phyloP scores from a whole-genome alignment of 352 stramenopile genomes.

The Phytophthora capsici region DNA sequence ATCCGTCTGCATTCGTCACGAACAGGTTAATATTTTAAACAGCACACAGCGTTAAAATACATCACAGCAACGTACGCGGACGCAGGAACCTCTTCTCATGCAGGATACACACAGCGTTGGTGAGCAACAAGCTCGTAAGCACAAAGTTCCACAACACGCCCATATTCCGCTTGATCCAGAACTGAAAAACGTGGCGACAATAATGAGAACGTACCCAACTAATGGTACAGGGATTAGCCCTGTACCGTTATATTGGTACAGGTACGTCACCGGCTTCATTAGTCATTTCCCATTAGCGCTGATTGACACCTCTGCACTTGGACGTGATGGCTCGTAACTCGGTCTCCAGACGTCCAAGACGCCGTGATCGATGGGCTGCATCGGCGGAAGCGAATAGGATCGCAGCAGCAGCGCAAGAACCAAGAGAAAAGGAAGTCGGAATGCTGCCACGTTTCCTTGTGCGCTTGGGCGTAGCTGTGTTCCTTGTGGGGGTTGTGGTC shows the following conservation, averaged over 20 bases:
- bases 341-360: conserved; percentile 18
- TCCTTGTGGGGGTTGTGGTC: conserved; percentile 37
- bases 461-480: conserved; percentile 33
- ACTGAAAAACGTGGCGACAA: conserved; percentile 20
- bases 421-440: conserved; percentile 13
- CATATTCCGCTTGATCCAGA: conserved; percentile 42
- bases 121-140: conserved; percentile 85
- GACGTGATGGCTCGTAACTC: conserved; percentile 38
- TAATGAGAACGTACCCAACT: background rate
- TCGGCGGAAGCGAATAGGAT: conserved; percentile 17
- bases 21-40: background rate
- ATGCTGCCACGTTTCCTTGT: conserved; percentile 44
- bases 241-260: conserved; percentile 14
- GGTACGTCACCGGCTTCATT: conserved; percentile 3
- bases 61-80: conserved; percentile 55
- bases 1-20: conserved; percentile 61
- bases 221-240: too few species aligned
- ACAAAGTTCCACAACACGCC: conserved; percentile 90
- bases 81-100: conserved; percentile 90
- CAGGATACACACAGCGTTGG: conserved; percentile 87
- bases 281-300: conserved; percentile 2
- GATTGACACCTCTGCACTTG: conserved; percentile 14
- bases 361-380: conserved; percentile 8
- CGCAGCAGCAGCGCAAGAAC: conserved; percentile 2
- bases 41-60: background rate